Conservation (phyloP, 306 rosid species). For the Alnus glutinosa region DNA sequence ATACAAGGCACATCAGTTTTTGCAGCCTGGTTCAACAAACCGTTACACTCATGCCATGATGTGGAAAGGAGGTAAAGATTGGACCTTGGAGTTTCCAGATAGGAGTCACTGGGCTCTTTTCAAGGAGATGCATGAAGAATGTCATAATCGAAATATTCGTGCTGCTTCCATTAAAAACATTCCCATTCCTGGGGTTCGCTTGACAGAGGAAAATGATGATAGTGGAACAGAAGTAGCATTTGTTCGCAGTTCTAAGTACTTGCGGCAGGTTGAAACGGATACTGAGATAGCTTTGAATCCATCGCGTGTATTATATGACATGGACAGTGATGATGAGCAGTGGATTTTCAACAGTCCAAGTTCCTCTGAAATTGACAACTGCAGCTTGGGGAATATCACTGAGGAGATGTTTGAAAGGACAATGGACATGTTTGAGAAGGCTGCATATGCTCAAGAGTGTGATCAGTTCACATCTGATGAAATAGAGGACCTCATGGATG, state of each 20-base stretch:
- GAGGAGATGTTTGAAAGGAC: constrained; percentile 74
- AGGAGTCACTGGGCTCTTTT: constrained; percentile 92
- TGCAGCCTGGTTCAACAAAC: constrained; percentile 96
- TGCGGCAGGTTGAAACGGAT: constrained; percentile 75
- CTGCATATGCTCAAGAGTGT: constrained; percentile 60
- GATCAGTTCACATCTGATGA: constrained; percentile 68
- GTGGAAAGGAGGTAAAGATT: constrained; percentile 99
- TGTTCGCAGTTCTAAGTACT: constrained; percentile 72
- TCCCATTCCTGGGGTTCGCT: constrained; percentile 92
- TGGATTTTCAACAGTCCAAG: constrained; percentile 52
- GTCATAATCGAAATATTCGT: constrained; percentile 82
- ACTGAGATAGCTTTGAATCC: constrained; percentile 91
- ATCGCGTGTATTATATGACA: constrained; percentile 71
- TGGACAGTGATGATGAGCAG: constrained; percentile 95
- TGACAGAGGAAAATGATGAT: constrained; percentile 72
- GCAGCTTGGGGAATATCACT: constrained; percentile 40
- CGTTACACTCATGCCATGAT: constrained; percentile 97
- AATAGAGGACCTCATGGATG: constrained; percentile 65
- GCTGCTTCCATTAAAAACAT: constrained; percentile 87
- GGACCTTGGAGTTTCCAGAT: constrained; percentile 90
- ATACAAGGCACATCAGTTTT: constrained; percentile 91
- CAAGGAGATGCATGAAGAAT: constrained; percentile 97
- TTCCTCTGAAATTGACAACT: constrained; percentile 43
- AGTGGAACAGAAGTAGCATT: constrained; percentile 51
- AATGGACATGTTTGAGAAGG: constrained; percentile 90